phyloP scores from a whole-genome alignment of 129 eudicot species.

The Flaveria linearis region DNA sequence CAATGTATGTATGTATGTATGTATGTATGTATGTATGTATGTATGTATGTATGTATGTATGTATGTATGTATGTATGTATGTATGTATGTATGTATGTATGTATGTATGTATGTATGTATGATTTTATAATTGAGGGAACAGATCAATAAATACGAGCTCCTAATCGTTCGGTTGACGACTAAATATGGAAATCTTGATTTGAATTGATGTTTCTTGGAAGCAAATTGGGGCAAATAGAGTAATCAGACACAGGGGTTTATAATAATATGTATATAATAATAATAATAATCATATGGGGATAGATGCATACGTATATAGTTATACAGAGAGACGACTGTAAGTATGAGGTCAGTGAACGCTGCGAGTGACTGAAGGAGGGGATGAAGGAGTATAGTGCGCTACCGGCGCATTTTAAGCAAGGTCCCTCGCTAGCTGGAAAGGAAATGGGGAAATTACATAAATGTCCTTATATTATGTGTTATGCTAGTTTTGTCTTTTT shows the following conservation, averaged over 20 bases:
- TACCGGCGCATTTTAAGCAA: slow-evolving; percentile 31
- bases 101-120: too few species aligned
- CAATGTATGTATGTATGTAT: not conserved
- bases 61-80: too few species aligned
- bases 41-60: too few species aligned
- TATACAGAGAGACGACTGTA: not conserved
- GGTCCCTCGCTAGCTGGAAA: not conserved
- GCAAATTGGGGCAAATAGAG: slow-evolving; percentile 8
- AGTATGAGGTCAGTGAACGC: slow-evolving; percentile 15
- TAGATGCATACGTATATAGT: not conserved
- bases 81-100: too few species aligned
- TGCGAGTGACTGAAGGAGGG: slow-evolving; percentile 29
- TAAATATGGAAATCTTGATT: slow-evolving; percentile 32
- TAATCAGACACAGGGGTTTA: slow-evolving; percentile 1
- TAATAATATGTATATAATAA: not conserved
- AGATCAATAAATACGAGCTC: slow-evolving; percentile 15
- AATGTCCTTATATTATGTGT: not conserved
- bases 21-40: too few species aligned
- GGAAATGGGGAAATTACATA: not conserved
- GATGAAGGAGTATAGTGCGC: slow-evolving; percentile 36
- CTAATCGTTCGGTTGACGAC: slow-evolving; percentile 29
- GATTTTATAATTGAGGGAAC: slow-evolving; percentile 1
- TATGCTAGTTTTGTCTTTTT: not conserved
- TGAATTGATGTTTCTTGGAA: slow-evolving; percentile 14
- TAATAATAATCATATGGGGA: not conserved